Evolutionary conservation across 257 asterid genomes (phyloP), one percentile per base, ranked within the genome.

Genomic region (Solanum peruvianum): DNA sequence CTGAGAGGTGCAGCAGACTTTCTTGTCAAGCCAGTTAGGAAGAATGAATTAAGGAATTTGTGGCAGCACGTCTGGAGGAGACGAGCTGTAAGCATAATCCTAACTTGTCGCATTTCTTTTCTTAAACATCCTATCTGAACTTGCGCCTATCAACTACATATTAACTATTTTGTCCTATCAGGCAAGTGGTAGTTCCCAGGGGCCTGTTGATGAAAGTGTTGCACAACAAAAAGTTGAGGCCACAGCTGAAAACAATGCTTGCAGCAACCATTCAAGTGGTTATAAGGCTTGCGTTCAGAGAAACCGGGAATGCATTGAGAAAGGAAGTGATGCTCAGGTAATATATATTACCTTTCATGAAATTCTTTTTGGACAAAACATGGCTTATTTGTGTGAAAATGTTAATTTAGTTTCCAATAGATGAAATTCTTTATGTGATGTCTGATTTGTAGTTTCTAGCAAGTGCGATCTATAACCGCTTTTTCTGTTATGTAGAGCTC

Each of bases 21-120:
- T 91, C 99, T 97, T 49, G 98, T 97, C 86, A 97, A 97, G 92
- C 99, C 99, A 6, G 86, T 96, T 33, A 86, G 99, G 87, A 97
- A 94, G 87, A 97, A 97, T 25, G 99, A 97, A 95, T 93, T 97
- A 88, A 93, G 92, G 89, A 96, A 97, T 91, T 89, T 97, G 91
- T 97, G 99, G 99, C 99, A 96, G 94, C 99, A 97, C 78, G 96
- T 96, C 64, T 97, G 99, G 99, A 96, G 99, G 94, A 95, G 95
- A 92, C 98, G 91, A 94, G 93, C 94, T 77, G 99, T 96, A 92
- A 91, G 98, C 88, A 41, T 78, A 35, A 82, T 86, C 49, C 62
- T 67, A 14, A 72, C 11, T 21, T 21, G 56, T 58, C 44, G 20
- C 39, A 12, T 69, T 11, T 70, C 66, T 45, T 69, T 76, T 23